phyloP scores from a whole-genome alignment of 2,329 filamentous ascomycete species.

The Talaromyces sp. region DNA sequence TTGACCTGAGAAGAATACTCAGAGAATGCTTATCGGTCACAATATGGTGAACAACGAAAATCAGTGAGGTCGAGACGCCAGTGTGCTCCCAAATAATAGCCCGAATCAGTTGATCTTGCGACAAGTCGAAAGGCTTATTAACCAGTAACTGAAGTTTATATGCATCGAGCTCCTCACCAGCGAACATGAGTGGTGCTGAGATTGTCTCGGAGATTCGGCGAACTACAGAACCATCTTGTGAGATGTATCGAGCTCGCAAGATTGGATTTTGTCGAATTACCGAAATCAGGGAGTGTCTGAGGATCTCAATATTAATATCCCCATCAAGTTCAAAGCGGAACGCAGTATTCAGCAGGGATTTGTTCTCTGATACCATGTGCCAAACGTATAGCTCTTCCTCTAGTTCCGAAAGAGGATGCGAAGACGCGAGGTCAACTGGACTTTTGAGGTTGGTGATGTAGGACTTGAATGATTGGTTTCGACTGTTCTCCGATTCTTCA shows the following conservation, averaged over 20 bases:
- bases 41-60: background rate
- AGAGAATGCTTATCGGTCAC: background rate
- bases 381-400: too few relatives aligned
- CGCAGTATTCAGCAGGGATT: too few relatives aligned
- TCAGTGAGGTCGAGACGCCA: background rate
- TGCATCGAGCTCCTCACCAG: too few relatives aligned
- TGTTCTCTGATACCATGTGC: too few relatives aligned
- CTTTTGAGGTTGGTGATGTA: too few relatives aligned
- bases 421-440: too few relatives aligned
- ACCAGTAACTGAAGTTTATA: background rate
- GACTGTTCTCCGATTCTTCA: too few relatives aligned
- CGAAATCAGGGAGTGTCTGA: background rate
- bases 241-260: background rate
- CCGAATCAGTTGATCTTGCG: background rate
- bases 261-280: background rate
- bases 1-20: background rate
- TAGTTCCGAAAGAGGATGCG: too few relatives aligned
- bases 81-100: background rate
- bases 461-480: too few relatives aligned
- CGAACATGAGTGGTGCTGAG: background rate
- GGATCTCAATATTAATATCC: background rate
- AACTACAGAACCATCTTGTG: background rate
- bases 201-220: background rate
- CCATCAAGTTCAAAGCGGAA: too few relatives aligned
- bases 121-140: background rate